These are phyloP conservation scores for Dothideomycetidae sp. DNA, from an alignment of 2,329 filamentous ascomycete species.

Conservation along the genomic window DNA sequence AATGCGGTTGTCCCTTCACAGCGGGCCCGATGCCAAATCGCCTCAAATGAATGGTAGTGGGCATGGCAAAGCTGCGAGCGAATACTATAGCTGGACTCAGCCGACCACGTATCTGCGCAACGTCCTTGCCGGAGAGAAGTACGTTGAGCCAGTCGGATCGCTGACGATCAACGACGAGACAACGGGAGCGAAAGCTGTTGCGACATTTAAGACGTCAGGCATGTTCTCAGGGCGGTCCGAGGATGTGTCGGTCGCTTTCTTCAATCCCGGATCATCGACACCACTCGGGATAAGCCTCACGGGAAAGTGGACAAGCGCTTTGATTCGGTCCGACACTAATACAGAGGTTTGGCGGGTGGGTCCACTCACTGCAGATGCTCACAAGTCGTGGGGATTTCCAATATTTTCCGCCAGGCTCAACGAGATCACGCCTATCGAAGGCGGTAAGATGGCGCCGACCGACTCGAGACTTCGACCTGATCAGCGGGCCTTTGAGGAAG, in stretches of 20 bases:
- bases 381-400: slow-evolving; percentile 76
- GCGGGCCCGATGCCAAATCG: slow-evolving; percentile 26
- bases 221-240: slow-evolving; percentile 95
- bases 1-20: slow-evolving; percentile 60
- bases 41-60: slow-evolving; percentile 27
- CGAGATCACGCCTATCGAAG: slow-evolving; percentile 70
- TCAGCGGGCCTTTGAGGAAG: slow-evolving; percentile 70
- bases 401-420: slow-evolving; percentile 76
- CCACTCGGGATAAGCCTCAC: slow-evolving; percentile 52
- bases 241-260: slow-evolving; percentile 66
- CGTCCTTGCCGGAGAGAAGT: slow-evolving; percentile 95
- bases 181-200: slow-evolving; percentile 66
- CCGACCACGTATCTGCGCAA: slow-evolving; percentile 88
- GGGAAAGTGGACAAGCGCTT: slow-evolving; percentile 71
- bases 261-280: slow-evolving; percentile 38
- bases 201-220: slow-evolving; percentile 85
- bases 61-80: slow-evolving; percentile 22
- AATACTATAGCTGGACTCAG: slow-evolving; percentile 76
- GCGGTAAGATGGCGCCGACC: slow-evolving; percentile 59
- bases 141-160: slow-evolving; percentile 82
- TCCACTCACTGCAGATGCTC: slow-evolving; percentile 60
- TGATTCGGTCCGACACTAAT: slow-evolving; percentile 50
- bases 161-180: slow-evolving; percentile 79
- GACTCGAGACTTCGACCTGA: slow-evolving; percentile 77
- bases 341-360: slow-evolving; percentile 68